phyloP scores from a whole-genome alignment of 2,329 filamentous ascomycete genomes.

The Helotiales sp. region DNA sequence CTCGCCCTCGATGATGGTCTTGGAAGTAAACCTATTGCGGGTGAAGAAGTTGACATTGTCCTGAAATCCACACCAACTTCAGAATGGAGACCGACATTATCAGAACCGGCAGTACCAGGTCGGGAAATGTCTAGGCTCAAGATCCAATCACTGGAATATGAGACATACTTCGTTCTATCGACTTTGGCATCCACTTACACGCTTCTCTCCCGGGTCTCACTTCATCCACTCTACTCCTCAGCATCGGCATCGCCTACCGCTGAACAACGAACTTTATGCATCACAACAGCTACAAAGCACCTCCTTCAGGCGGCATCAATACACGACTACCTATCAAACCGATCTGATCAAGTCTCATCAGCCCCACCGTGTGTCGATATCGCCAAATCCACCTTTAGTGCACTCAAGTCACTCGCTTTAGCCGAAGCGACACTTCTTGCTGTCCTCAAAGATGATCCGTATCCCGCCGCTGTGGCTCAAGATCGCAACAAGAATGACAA shows the following conservation, averaged over 20 bases:
- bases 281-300: conserved; percentile 73
- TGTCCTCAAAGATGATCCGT: conserved; percentile 92
- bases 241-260: conserved; percentile 58
- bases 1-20: conserved; percentile 74
- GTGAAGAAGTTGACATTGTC: conserved; percentile 68
- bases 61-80: conserved; percentile 62
- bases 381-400: conserved; percentile 51
- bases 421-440: conserved; percentile 89
- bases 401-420: conserved; percentile 66
- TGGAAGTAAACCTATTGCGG: conserved; percentile 51
- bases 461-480: conserved; percentile 79
- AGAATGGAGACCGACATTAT: conserved; percentile 83
- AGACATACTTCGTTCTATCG: conserved; percentile 76
- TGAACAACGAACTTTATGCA: conserved; percentile 68
- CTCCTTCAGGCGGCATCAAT: conserved; percentile 78
- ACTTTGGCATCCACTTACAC: conserved; percentile 75
- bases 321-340: conserved; percentile 68
- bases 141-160: conserved; percentile 75
- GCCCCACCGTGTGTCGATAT: conserved; percentile 52
- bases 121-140: conserved; percentile 67
- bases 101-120: conserved; percentile 61
- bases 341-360: conserved; percentile 46
- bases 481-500: conserved; percentile 78
- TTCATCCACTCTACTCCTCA: conserved; percentile 72
- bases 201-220: conserved; percentile 67